Evolutionary conservation across 1,284 basidiomycete species (phyloP).

Genomic region (Phylloporus gajari): DNA sequence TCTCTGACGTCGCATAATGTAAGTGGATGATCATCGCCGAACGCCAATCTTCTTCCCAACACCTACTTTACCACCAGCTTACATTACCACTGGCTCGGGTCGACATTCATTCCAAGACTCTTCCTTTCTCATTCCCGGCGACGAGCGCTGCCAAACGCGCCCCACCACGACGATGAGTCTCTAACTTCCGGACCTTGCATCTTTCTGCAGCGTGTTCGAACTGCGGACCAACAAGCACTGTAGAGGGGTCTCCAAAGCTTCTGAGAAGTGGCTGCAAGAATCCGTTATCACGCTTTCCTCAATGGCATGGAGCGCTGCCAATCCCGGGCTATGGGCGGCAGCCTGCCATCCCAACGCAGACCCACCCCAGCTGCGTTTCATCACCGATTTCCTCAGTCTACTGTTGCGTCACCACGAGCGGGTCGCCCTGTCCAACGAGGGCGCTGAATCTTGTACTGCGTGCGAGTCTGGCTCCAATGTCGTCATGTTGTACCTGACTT

Average conservation of each 20-base stretch:
- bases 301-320: constrained; percentile 48
- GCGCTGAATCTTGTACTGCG: constrained; percentile 29
- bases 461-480: constrained; percentile 27
- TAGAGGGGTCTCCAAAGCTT: constrained; percentile 53
- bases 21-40: no score
- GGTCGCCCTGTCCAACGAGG: not conserved
- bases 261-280: constrained; percentile 57
- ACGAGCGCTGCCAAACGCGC: constrained; percentile 5
- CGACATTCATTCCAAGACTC: constrained; percentile 1
- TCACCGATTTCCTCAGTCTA: constrained; percentile 61
- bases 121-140: constrained; percentile 5
- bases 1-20: no score
- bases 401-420: constrained; percentile 48
- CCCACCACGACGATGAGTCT: constrained; percentile 50
- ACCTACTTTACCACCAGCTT: constrained; percentile 3
- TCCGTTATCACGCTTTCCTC: constrained; percentile 33
- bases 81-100: not conserved
- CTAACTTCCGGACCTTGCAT: constrained; percentile 68
- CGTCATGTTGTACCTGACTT: constrained; percentile 21
- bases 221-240: constrained; percentile 66
- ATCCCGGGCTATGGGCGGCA: constrained; percentile 63
- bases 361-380: constrained; percentile 60
- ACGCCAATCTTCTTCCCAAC: no score
- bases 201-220: constrained; percentile 56
- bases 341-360: constrained; percentile 69